Evolutionary conservation across 768 basidiomycete genomes (phyloP), one percentile per base, ranked within the genome.

Genomic region (Suillus cothurnatus): DNA sequence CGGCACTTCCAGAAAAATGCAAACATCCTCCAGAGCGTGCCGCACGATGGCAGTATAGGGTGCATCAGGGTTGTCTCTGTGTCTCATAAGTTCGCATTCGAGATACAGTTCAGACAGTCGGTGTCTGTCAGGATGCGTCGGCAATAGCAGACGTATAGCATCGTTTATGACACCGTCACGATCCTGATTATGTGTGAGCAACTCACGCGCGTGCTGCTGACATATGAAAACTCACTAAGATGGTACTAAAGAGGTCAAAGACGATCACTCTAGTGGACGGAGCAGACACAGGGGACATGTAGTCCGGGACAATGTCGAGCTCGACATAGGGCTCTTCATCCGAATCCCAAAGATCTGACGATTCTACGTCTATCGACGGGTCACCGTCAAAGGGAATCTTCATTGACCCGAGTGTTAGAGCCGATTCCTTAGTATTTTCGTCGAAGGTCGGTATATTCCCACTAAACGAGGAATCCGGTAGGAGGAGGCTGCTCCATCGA

Each of bases 11-110:
- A 63, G 8, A 55, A 49, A 38, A 2, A 36, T 28, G 36, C 19
- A 38, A 32, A 55, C 36, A 38, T 63, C 62, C 32, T 8, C 4
- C 28, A 55, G 19, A 4, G 52, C 52, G 14, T 52, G n/a, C 23
- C 23, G 62, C 31, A 57, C 61, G 4, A 61, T 21, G 7, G 49
- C 61, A 6, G 31, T 49, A 8, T 58, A 41, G 15, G 6, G 26
- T 26, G 11, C 19, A 8, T 63, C 32, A 17, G 62, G 21, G 19
- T 63, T 11, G 14, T 56, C 62, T 57, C 31, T 63, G 49, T 63
- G 49, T 26, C 52, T 63, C 50, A 52, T 26, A 52, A 52, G 50
- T 52, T 52, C 17, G 21, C 11, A 63, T 63, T 63, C 62, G 5
- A 63, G 38, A 38, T 53, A 63, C 17, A 38, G 23, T n/a, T 57